Base-by-base conservation (phyloP, 139 green algal genomes). In the Tetradesmus obliquus region DNA sequence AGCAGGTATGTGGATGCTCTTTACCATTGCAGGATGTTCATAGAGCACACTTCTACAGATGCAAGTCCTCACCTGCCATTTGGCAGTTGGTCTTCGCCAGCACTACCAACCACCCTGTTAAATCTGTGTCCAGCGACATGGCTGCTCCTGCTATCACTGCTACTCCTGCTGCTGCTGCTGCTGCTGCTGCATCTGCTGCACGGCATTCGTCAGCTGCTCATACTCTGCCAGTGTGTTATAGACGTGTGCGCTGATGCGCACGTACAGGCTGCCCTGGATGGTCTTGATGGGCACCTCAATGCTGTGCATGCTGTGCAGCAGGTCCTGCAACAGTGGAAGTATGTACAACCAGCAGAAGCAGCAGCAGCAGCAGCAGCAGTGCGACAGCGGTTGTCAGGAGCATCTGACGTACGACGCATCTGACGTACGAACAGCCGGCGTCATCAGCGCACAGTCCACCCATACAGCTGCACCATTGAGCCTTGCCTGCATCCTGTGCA, bases 171-270 rank as follows among this genome's bases (percentile, higher is more conserved):
- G 19, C 66, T 76, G 17, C 15, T 76, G 66, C 15, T 72, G 19
- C 82, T 79, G 72, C 15, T 55, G 54, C 22, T 62, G 76, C 19
- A 94, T 62, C 57, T 62, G 13, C 69, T 86, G 54, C 72, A 96
- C 91, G 0, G 95, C 94, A 0, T 92, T 91, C 13, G 91, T 91
- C 58, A 97, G 91, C 10, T 17, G 20, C 24, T 69, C 3, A 32
- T 96, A 97, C 83, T 97, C 96, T 1, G 32, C 51, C n/a, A 95
- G 45, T 2, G 69, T 84, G 85, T 97, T 97, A 93, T 97, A 97
- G 2, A 97, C 86, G 80, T 94, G 91, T 10, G 57, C 88, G 22
- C 93, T 96, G 54, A 97, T 92, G 24, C 96, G 94, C 19, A 95
- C 94, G 79, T 95, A 97, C 82, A 97, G 88, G 8, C 55, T n/a